A percentile compares a stretch with the other conserved stretches of the same genome.
phyloP scores from a whole-genome alignment of 2,329 filamentous ascomycete species.

The Whalleya microplaca region DNA sequence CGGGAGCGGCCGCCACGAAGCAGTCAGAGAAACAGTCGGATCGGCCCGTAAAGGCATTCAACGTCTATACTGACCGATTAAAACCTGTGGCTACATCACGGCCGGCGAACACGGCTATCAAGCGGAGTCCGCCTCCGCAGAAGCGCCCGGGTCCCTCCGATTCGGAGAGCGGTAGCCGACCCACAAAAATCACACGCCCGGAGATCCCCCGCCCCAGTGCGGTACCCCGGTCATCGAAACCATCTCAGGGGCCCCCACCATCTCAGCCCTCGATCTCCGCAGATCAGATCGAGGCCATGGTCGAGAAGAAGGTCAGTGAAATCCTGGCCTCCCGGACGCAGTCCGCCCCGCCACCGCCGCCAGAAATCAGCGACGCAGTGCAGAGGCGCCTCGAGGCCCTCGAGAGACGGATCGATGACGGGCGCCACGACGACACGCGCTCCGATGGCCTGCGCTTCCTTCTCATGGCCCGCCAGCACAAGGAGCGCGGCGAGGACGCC shows the following conservation, averaged over 20 bases:
- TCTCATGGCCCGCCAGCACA: slow-evolving; percentile 90
- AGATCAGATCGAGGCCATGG: slow-evolving; percentile 84
- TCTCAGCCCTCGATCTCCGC: slow-evolving; percentile 58
- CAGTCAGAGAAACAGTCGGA: slow-evolving; percentile 57
- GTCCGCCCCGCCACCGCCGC: slow-evolving; percentile 48
- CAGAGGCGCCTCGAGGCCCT: slow-evolving; percentile 81
- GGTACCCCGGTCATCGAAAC: slow-evolving; percentile 23
- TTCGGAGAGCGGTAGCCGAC: slow-evolving; percentile 40
- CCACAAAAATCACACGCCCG: slow-evolving; percentile 33
- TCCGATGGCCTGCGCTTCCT: slow-evolving; percentile 84
- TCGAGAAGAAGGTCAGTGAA: slow-evolving; percentile 89
- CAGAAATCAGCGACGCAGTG: slow-evolving; percentile 73
- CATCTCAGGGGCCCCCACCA: slow-evolving; percentile 13
- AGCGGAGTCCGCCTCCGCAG: slow-evolving; percentile 31
- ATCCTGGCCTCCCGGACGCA: slow-evolving; percentile 79
- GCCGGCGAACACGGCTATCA: slow-evolving; percentile 30
- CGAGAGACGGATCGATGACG: slow-evolving; percentile 81
- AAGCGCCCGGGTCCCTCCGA: slow-evolving; percentile 53
- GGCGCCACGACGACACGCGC: slow-evolving; percentile 68
- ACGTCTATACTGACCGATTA: slow-evolving; percentile 79
- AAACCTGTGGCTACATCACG: slow-evolving; percentile 46
- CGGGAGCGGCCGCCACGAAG: slow-evolving; percentile 56
- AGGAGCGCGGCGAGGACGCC: slow-evolving; percentile 77
- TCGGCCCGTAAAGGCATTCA: slow-evolving; percentile 83
- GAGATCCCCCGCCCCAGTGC: slow-evolving; percentile 25